A percentile compares a stretch with the other conserved stretches of the same genome.
These are phyloP conservation scores for Brettanomyces custersianus DNA, from an alignment of 805 yeast species.

Conservation along the genomic window DNA sequence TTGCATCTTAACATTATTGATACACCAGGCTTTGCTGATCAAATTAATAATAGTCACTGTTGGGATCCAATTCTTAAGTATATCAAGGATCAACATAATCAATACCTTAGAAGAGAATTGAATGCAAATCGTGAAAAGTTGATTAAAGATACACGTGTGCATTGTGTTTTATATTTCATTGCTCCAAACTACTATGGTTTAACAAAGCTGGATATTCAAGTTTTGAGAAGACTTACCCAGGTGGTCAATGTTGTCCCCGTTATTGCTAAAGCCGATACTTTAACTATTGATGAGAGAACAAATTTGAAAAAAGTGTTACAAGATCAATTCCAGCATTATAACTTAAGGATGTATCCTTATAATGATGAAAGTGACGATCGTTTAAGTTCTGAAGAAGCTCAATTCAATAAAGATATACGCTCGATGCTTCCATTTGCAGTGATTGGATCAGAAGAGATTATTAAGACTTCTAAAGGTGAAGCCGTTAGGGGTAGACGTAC, in stretches of 20 bases:
- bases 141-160: slow-evolving; percentile 85
- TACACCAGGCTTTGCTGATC: slow-evolving; percentile 98
- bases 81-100: slow-evolving; percentile 90
- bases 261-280: slow-evolving; percentile 86
- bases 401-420: slow-evolving; percentile 65
- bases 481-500: slow-evolving; percentile 84
- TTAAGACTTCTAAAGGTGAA: slow-evolving; percentile 63
- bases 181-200: slow-evolving; percentile 87
- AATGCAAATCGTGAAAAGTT: slow-evolving; percentile 85
- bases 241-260: slow-evolving; percentile 92
- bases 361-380: slow-evolving; percentile 33
- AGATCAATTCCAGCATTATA: slow-evolving; percentile 63
- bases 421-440: slow-evolving; percentile 87
- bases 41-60: slow-evolving; percentile 86
- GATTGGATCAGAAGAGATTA: slow-evolving; percentile 79
- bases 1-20: slow-evolving; percentile 84
- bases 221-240: slow-evolving; percentile 76
- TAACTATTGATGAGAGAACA: slow-evolving; percentile 79
- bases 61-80: slow-evolving; percentile 96
- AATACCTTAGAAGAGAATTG: slow-evolving; percentile 83
- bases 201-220: slow-evolving; percentile 72
- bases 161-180: slow-evolving; percentile 83
- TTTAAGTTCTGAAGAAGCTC: slow-evolving; percentile 61
- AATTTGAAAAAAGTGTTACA: slow-evolving; percentile 70
- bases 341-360: slow-evolving; percentile 77